Percentiles rank a stretch among this genome's conserved stretches.
Evolutionary conservation across 768 basidiomycete genomes (phyloP).

Genomic region (Rossbeevera mucosa): DNA sequence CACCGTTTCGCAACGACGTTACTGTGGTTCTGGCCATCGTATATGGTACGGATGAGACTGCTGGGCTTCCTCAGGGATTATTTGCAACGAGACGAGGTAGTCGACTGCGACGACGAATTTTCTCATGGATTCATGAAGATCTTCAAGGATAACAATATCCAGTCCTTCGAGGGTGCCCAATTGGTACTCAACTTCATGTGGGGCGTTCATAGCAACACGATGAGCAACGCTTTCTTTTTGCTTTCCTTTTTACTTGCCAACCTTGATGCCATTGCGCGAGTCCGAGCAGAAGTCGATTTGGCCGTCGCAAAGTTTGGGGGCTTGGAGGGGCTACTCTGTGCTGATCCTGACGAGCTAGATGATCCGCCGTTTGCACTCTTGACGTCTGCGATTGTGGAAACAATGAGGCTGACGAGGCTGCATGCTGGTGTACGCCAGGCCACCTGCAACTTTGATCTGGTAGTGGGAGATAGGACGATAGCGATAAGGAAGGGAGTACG

Average conservation of each 20-base stretch:
- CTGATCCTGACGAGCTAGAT: constrained; percentile 13
- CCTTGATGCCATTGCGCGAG: constrained; percentile 39
- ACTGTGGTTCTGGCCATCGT: constrained; percentile 15
- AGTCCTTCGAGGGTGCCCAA: constrained; percentile 14
- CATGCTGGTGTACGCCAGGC: constrained; percentile 15
- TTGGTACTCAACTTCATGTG: constrained; percentile 19
- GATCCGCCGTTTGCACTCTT: constrained; percentile 17
- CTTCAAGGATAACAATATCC: constrained; percentile 18
- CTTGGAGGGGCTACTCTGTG: constrained; percentile 12
- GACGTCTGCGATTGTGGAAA: constrained; percentile 26
- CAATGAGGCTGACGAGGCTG: constrained; percentile 17
- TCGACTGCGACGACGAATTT: constrained; percentile 6
- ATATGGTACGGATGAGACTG: constrained; percentile 11
- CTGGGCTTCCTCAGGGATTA: constrained; percentile 8
- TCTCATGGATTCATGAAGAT: constrained; percentile 10
- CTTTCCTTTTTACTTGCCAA: constrained; percentile 36
- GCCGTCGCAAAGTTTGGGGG: constrained; percentile 10
- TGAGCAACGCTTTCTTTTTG: constrained; percentile 19
- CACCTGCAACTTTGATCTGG: constrained; percentile 13
- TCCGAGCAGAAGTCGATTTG: constrained; percentile 44
- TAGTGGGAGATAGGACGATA: constrained; percentile 5
- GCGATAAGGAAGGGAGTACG: constrained; percentile 17
- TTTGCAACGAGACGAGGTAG: constrained; percentile 9
- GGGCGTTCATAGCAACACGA: constrained; percentile 19
- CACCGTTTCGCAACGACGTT: constrained; percentile 14